A percentile compares a stretch with the other conserved stretches of the same genome.
Conservation (phyloP, 2,329 filamentous ascomycete genomes). For the Aureobasidium sp. region DNA sequence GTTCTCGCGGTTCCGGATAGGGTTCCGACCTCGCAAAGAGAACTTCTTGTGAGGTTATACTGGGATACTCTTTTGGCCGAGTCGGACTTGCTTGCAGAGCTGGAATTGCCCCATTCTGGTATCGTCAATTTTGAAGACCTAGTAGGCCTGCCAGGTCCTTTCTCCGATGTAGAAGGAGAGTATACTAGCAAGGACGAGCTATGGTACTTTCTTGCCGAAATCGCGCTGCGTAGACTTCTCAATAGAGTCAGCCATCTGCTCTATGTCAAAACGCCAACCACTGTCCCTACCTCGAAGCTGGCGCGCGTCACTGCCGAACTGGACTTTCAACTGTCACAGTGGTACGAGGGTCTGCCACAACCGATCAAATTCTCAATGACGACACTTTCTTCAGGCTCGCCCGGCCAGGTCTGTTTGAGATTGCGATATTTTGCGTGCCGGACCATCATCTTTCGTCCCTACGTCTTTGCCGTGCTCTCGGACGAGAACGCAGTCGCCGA, state of each 20-base stretch:
- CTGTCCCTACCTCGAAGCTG: slow-evolving; percentile 62
- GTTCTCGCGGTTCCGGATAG: slow-evolving; percentile 67
- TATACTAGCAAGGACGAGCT: slow-evolving; percentile 66
- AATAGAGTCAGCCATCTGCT: slow-evolving; percentile 28
- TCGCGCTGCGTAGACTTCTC: slow-evolving; percentile 67
- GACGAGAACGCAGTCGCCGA: slow-evolving; percentile 68
- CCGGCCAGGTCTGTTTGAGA: slow-evolving; percentile 71
- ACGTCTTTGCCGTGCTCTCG: slow-evolving; percentile 71
- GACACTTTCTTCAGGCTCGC: slow-evolving; percentile 59
- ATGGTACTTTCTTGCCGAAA: slow-evolving; percentile 82
- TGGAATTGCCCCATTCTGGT: slow-evolving; percentile 75
- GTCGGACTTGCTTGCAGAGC: slow-evolving; percentile 68
- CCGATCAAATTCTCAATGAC: slow-evolving; percentile 73
- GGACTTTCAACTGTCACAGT: slow-evolving; percentile 75
- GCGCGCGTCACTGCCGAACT: slow-evolving; percentile 74
- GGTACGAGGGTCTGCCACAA: slow-evolving; percentile 71
- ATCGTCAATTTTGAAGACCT: slow-evolving; percentile 77
- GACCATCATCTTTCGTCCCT: slow-evolving; percentile 79
- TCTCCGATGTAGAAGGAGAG: slow-evolving; percentile 61
- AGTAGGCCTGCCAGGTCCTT: slow-evolving; percentile 70
- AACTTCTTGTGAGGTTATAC: slow-evolving; percentile 70
- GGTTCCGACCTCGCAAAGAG: slow-evolving; percentile 62
- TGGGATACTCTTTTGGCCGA: slow-evolving; percentile 80
- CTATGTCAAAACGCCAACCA: slow-evolving; percentile 22
- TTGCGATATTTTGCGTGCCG: slow-evolving; percentile 78